Conservation (phyloP, 352 stramenopile genomes). For the Phytophthora sp. region DNA sequence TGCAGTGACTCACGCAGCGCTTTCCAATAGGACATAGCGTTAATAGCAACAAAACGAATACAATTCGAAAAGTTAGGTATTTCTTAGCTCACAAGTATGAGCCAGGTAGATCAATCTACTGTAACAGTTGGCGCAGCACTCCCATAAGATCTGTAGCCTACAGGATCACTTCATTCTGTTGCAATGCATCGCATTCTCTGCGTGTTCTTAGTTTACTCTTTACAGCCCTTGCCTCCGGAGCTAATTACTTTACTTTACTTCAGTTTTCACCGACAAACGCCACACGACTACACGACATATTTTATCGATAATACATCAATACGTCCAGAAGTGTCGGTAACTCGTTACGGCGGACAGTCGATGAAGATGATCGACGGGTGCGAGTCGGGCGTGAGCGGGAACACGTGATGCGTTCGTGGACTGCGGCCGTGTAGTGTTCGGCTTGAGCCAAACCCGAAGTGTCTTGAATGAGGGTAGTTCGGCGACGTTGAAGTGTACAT, state of each 20-base stretch:
- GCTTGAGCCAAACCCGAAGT: conserved; percentile 15
- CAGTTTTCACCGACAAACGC: neutral
- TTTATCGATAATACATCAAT: conserved; percentile 12
- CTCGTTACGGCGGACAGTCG: conserved; percentile 37
- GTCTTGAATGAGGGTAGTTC: conserved; percentile 8
- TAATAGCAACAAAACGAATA: no score
- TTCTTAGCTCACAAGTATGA: no score
- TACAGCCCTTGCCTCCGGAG: conserved; percentile 19
- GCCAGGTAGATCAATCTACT: no score
- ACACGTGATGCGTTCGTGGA: conserved; percentile 14
- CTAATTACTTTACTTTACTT: conserved; percentile 9
- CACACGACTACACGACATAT: neutral
- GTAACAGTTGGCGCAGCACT: no score
- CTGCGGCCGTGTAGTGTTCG: conserved; percentile 12
- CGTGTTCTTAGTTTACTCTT: conserved; percentile 22
- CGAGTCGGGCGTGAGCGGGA: conserved; percentile 13
- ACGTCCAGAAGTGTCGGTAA: neutral
- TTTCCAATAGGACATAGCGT: no score
- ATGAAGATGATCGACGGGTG: conserved; percentile 48
- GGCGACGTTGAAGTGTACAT: conserved; percentile 17
- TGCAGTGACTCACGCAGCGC: conserved; percentile 3
- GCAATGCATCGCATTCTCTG: conserved; percentile 4
- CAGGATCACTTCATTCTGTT: no score
- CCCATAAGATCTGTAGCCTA: no score
- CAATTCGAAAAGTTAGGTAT: no score